Conservation (phyloP, 176 grass and related monocot genomes). For the Tillandsia leiboldiana region DNA sequence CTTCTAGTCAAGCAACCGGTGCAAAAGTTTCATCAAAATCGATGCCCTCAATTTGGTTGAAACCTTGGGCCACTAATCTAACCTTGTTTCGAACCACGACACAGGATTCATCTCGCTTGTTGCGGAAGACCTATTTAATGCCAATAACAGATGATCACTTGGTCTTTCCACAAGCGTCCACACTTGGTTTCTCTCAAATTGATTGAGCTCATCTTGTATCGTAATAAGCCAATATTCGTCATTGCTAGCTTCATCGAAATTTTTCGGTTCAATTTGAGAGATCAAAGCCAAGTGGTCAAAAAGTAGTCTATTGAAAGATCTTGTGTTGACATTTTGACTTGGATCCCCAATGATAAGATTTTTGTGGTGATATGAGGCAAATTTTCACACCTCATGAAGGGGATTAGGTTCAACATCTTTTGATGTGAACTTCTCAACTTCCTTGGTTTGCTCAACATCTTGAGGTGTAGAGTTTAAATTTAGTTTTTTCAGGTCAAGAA, state of each 20-base stretch:
- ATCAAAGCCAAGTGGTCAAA: not conserved
- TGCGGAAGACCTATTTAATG: conserved; percentile 2
- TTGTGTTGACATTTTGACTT: not conserved
- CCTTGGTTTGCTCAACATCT: too few species aligned
- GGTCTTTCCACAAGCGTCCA: not conserved
- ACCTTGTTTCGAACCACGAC: not conserved
- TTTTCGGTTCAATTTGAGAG: not conserved
- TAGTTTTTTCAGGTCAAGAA: not conserved
- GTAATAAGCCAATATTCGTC: not conserved
- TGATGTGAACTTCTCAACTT: too few species aligned
- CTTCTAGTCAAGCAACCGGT: not conserved
- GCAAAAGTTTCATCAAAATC: conserved; percentile 7
- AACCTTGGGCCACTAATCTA: not conserved
- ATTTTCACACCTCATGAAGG: too few species aligned
- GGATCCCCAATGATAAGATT: not conserved
- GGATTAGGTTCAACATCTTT: too few species aligned
- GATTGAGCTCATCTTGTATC: not conserved
- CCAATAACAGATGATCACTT: not conserved
- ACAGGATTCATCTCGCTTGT: not conserved
- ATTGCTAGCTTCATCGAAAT: not conserved
- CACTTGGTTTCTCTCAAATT: not conserved
- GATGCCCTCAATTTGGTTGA: not conserved
- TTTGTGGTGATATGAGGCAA: not conserved
- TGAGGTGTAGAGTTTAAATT: not conserved
- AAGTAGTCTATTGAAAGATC: not conserved